phyloP scores from a whole-genome alignment of 805 yeast species.

The Wickerhamiella dianesei region DNA sequence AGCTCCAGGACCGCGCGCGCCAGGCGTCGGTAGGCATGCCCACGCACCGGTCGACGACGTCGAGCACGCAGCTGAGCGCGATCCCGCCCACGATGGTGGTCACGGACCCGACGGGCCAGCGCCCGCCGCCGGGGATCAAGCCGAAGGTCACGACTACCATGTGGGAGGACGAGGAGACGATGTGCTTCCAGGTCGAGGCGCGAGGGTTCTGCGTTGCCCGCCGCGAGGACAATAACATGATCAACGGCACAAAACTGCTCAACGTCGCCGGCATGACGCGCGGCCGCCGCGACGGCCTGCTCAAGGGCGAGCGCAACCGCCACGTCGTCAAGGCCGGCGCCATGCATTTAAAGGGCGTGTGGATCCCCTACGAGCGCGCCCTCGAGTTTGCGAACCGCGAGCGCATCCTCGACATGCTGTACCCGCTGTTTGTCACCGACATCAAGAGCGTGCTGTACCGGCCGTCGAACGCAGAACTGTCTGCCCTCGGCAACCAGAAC shows the following conservation, averaged over 20 bases:
- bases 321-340: constrained; percentile 78
- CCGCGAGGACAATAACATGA: constrained; percentile 73
- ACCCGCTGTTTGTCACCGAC: constrained; percentile 61
- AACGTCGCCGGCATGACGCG: constrained; percentile 81
- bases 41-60: constrained; percentile 1
- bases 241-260: constrained; percentile 70
- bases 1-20: constrained; percentile 2
- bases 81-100: constrained; percentile 20
- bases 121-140: constrained; percentile 30
- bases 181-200: constrained; percentile 77
- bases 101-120: constrained; percentile 29
- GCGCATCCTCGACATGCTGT: constrained; percentile 52
- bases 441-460: constrained; percentile 37
- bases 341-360: constrained; percentile 78
- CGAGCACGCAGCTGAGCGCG: constrained; percentile 12
- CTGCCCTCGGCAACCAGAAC: not conserved
- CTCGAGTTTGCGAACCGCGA: constrained; percentile 69
- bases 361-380: constrained; percentile 82
- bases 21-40: not conserved
- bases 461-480: constrained; percentile 10
- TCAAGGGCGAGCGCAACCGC: constrained; percentile 61
- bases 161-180: constrained; percentile 81
- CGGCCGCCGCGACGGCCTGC: constrained; percentile 73
- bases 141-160: constrained; percentile 68
- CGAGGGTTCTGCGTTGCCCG: constrained; percentile 69